Conservation (phyloP, 768 basidiomycete species). For the Rhizopogon rudus region DNA sequence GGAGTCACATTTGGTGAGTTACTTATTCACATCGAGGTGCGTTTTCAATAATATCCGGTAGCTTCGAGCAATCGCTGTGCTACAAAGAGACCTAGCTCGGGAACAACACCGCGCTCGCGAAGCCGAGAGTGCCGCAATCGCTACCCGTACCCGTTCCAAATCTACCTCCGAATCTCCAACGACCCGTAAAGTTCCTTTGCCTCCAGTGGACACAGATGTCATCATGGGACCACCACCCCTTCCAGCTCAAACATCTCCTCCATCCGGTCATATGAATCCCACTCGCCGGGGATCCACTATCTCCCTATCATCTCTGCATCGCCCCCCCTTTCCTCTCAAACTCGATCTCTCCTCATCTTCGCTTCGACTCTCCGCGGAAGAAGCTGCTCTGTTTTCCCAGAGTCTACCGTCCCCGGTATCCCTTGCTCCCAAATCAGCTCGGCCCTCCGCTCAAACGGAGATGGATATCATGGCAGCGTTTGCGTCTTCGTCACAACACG, state of each 20-base stretch:
- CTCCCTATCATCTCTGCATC: slow-evolving; percentile 74
- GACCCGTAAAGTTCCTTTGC: slow-evolving; percentile 16
- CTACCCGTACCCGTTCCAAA: slow-evolving; percentile 20
- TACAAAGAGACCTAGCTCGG: slow-evolving; percentile 63
- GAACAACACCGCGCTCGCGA: slow-evolving; percentile 52
- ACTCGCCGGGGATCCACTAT: slow-evolving; percentile 70
- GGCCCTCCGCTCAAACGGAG: slow-evolving; percentile 50
- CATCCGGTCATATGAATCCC: slow-evolving; percentile 24
- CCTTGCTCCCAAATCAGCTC: slow-evolving; percentile 75
- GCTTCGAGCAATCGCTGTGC: slow-evolving; percentile 66
- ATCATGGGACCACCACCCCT: slow-evolving; percentile 22
- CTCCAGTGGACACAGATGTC: slow-evolving; percentile 17
- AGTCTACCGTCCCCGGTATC: slow-evolving; percentile 73
- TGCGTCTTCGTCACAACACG: slow-evolving; percentile 31
- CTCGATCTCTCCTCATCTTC: slow-evolving; percentile 75
- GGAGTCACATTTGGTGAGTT: slow-evolving; percentile 63
- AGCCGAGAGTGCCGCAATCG: slow-evolving; percentile 39
- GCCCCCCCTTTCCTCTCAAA: slow-evolving; percentile 65
- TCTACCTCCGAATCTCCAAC: slow-evolving; percentile 20
- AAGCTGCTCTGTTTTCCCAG: slow-evolving; percentile 50
- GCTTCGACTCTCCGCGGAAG: slow-evolving; percentile 61
- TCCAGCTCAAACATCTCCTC: slow-evolving; percentile 31
- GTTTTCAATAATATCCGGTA: slow-evolving; percentile 22
- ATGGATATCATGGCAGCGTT: slow-evolving; percentile 66
- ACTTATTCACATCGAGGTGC: not conserved